Percentiles rank a stretch among this genome's conserved stretches.
These are phyloP conservation scores for Paspalum vaginatum DNA, from an alignment of 176 grass and related monocot genomes.

Conservation along the genomic window DNA sequence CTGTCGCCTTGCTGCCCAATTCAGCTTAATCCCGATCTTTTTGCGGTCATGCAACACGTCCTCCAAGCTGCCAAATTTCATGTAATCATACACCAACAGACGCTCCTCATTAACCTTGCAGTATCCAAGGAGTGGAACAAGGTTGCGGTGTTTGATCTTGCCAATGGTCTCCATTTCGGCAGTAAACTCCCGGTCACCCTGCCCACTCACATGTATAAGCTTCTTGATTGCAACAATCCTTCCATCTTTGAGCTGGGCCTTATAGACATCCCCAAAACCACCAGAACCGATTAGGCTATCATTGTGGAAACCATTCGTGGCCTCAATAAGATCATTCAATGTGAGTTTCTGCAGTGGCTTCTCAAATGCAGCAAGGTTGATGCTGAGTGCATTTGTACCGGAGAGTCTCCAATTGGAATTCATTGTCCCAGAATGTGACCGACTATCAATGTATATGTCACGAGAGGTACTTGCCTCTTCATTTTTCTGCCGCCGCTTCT, in stretches of 20 bases:
- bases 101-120: constrained; percentile 91
- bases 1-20: constrained; percentile 72
- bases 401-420: constrained; percentile 87
- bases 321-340: constrained; percentile 71
- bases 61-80: constrained; percentile 90
- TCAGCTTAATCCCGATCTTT: constrained; percentile 64
- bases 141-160: constrained; percentile 94
- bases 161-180: constrained; percentile 99
- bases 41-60: constrained; percentile 81
- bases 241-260: constrained; percentile 85
- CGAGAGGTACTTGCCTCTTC: constrained; percentile 56
- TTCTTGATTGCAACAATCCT: constrained; percentile 90
- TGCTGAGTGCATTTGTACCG: constrained; percentile 75
- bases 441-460: constrained; percentile 83
- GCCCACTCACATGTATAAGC: constrained; percentile 86
- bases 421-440: constrained; percentile 69
- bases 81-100: constrained; percentile 90
- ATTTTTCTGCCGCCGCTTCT: constrained; percentile 62
- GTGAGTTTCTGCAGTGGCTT: constrained; percentile 86
- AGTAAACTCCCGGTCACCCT: constrained; percentile 93
- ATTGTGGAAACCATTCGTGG: constrained; percentile 86
- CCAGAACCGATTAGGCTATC: constrained; percentile 73
- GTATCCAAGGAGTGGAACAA: constrained; percentile 88
- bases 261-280: constrained; percentile 96
- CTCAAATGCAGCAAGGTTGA: constrained; percentile 76